Evolutionary conservation across 192 early-diverging fungal genomes (phyloP), one percentile per base, ranked within the genome.

Genomic region (Backusella sp.): DNA sequence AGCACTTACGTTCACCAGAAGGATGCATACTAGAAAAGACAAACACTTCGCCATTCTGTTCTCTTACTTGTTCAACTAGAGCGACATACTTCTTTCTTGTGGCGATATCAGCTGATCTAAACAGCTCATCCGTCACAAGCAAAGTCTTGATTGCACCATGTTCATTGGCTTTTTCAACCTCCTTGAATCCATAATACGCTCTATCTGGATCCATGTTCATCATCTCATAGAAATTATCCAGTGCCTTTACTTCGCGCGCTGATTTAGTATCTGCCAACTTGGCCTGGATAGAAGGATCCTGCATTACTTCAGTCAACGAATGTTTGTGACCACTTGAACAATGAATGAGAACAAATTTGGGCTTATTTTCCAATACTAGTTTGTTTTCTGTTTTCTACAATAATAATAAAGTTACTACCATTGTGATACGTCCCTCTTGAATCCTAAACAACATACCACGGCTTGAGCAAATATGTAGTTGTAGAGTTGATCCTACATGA

Each of bases 301-400:
- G 90, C 85, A 99, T 92, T 1, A 97, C 94, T 83, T 99, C 98
- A 56, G 90, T 87, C 8, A 99, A 78, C n/a, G 98, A 92, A 80
- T 97, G 95, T 79, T 98, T 98, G 84, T 98, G 97, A 1, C 97
- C 98, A 21, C 93, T 95, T 6, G 97, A 98, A 77, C 94, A 95
- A 79, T 98, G 95, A 6, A 98, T 92, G 21, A 92, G 84, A 35
- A 98, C 70, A 69, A 99, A 94, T 72, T 98, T 99, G 75, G 88
- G 76, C 74, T 90, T 87, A 85, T 96, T 97, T 41, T 95, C 94
- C 53, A 99, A 79, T 6, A 97, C 80, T 5, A 77, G 53, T 77
- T 94, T 96, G 79, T 94, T 93, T 39, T 97, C 94, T 32, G 89
- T 88, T 83, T 90, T 92, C 88, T 90, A 46, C 32, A 32, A 32